Evolutionary conservation across 768 basidiomycete species (phyloP), one percentile per base, ranked within the genome.

Genomic region (Panus rudis): DNA sequence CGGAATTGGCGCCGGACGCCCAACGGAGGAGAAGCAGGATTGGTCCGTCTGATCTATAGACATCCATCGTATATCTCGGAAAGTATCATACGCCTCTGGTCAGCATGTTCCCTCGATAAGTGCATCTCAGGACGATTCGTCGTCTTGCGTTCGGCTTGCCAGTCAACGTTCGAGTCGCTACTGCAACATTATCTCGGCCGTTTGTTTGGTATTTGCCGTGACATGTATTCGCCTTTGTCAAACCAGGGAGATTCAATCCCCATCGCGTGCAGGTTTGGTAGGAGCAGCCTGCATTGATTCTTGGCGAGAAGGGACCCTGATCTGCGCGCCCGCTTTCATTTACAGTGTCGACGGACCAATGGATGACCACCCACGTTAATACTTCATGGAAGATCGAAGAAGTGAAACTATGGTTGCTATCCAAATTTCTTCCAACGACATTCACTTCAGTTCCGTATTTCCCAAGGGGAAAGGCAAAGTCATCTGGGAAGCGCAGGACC

Each of bases 351-450:
- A 74, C 78, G 51, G 85, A 88, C 59, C 83, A 84, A 62, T 88
- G 84, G 84, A 64, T 86, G 35, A 64, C 79, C n/a, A 84, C 84
- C 11, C 80, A 82, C 54, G 56, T 83, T 55, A 73, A 79, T 46
- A 67, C 75, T 3, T 51, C 63, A 23, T 82, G 76, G 74, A 78
- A 77, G 52, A 67, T 85, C 30, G 69, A 69, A 13, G 71, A 82
- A 23, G 65, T 81, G 24, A 88, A 87, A 51, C 67, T 71, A 24
- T 77, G 73, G 67, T 61, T 85, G 20, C 70, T 86, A 32, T 61
- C 74, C 1, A 82, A 75, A 51, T 78, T 76, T 51, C 63, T 75
- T 25, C 54, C 69, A 58, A 38, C 62, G 48, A 39, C 37, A 6
- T 41, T 37, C 27, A 49, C 48, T 8, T 44, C 45, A 10, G 34